Evolutionary conservation across 2,329 filamentous ascomycete species (phyloP), one percentile per base, ranked within the genome.

Genomic region (Phialocephala subalpina): DNA sequence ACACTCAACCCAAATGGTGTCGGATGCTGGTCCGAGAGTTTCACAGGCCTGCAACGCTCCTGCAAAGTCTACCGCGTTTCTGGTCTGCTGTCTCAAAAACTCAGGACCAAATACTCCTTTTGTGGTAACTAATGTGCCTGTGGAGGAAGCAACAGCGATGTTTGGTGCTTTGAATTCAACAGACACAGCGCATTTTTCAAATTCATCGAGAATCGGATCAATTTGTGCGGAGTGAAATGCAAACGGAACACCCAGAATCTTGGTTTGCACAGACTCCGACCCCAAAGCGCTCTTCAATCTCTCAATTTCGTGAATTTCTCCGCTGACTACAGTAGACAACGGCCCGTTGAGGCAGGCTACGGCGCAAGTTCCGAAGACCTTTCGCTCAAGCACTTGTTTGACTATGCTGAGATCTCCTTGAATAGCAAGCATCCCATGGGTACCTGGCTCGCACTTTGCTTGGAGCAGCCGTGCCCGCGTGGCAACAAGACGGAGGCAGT

Each of bases 271-370:
- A 82, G 49, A 81, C 80, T 29, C 83, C 83, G 18, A 7, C 18
- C 18, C 18, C 8, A 45, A 45, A 45, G 40, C 18, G 18, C 8
- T 16, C 18, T n/a, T 45, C 5, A 14, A n/a, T 7, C 18, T 16
- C 18, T 45, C 40, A 14, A 45, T 12, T 14, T 45, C 40, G 9
- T 5, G 40, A 11, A 45, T 45, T 45, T 12, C 6, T 5, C 86
- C 79, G 67, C 86, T 87, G 18, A 96, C 82, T 1, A 96, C 92
- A 11, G 89, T 93, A 75, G 93, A 91, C 58, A 87, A 82, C 0
- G 90, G 88, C 0, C 90, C 88, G 72, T 97, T 97, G 76, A 93
- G 85, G 80, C 93, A 96, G 18, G 92, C 90, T 62, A 83, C 75
- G 6, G 9, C 40, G 35, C 40, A 45, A 45, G 40, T 45, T 38